phyloP scores from a whole-genome alignment of 352 stramenopile genomes.

The Globisporangium okanoganense region DNA sequence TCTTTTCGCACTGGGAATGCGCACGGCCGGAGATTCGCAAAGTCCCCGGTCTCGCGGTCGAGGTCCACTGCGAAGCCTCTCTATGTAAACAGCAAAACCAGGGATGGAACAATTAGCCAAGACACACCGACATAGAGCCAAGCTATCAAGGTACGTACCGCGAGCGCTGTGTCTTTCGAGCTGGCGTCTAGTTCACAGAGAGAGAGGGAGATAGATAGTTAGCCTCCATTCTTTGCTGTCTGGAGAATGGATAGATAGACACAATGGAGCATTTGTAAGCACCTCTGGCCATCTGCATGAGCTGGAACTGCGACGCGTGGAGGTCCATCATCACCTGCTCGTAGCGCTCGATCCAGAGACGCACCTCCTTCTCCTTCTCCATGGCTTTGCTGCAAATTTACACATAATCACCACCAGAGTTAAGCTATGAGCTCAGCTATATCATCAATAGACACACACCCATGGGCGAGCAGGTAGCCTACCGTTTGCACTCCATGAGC shows the following conservation, averaged over 20 bases:
- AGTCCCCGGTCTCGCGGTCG: slow-evolving; percentile 22
- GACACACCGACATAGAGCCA: no score
- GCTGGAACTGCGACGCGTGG: slow-evolving; percentile 64
- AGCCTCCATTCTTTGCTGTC: no score
- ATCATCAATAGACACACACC: background rate
- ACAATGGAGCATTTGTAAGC: no score
- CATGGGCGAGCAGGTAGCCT: background rate
- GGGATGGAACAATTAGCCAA: background rate
- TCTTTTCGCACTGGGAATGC: slow-evolving; percentile 40
- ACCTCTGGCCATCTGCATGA: slow-evolving; percentile 65
- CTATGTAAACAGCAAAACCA: slow-evolving; percentile 20
- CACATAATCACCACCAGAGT: background rate
- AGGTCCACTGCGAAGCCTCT: slow-evolving; percentile 54
- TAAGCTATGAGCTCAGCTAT: background rate
- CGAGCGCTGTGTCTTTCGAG: slow-evolving; percentile 58
- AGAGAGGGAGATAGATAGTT: background rate
- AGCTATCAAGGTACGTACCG: slow-evolving; percentile 20
- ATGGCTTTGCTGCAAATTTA: slow-evolving; percentile 30
- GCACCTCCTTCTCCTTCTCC: slow-evolving; percentile 51
- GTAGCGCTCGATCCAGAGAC: slow-evolving; percentile 74
- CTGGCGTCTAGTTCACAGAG: slow-evolving; percentile 41
- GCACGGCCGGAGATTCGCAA: slow-evolving; percentile 31
- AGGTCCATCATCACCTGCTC: slow-evolving; percentile 85
- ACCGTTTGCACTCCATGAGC: slow-evolving; percentile 68
- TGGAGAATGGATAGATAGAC: background rate